Evolutionary conservation across 2,329 filamentous ascomycete species (phyloP).

Genomic region (Paraconiothyrium sp.): DNA sequence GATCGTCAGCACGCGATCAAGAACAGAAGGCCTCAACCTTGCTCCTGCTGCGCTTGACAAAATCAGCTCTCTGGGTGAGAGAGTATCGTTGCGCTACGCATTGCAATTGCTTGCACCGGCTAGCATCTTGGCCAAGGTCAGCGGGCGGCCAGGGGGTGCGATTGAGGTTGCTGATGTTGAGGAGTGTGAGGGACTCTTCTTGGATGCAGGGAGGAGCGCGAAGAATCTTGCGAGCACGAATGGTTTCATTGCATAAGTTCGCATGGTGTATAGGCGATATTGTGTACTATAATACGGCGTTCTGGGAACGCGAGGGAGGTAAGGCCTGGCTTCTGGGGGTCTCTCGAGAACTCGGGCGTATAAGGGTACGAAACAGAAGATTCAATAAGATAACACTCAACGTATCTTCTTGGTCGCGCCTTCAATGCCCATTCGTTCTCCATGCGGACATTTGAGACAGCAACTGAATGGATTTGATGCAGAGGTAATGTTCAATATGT

Average conservation of each 20-base stretch:
- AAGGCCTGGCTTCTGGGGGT: neutral
- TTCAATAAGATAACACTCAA: too few relatives aligned
- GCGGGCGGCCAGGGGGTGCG: conserved; percentile 56
- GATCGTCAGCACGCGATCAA: conserved; percentile 85
- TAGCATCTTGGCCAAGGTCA: conserved; percentile 86
- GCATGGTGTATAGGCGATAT: neutral
- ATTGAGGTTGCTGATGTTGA: conserved; percentile 65
- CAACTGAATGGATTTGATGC: too few relatives aligned
- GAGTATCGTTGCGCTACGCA: conserved; percentile 90
- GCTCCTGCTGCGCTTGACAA: conserved; percentile 86
- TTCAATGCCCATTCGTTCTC: too few relatives aligned
- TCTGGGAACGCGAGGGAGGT: neutral
- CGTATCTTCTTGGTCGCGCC: too few relatives aligned
- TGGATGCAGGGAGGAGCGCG: conserved; percentile 61
- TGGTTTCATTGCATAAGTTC: conserved; percentile 45
- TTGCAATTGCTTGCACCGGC: conserved; percentile 90
- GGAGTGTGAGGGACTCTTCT: conserved; percentile 58
- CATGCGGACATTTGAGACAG: too few relatives aligned
- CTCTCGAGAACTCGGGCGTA: too few relatives aligned
- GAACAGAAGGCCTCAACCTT: conserved; percentile 81
- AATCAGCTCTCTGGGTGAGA: conserved; percentile 85
- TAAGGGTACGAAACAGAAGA: too few relatives aligned
- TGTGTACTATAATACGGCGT: conserved; percentile 20
- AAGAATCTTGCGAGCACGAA: conserved; percentile 37
- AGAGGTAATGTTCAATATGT: too few relatives aligned